A percentile compares a stretch with the other conserved stretches of the same genome.
These are phyloP conservation scores for Ophiocordyceps sinensis DNA, from an alignment of 2,329 filamentous ascomycete species.

Conservation along the genomic window DNA sequence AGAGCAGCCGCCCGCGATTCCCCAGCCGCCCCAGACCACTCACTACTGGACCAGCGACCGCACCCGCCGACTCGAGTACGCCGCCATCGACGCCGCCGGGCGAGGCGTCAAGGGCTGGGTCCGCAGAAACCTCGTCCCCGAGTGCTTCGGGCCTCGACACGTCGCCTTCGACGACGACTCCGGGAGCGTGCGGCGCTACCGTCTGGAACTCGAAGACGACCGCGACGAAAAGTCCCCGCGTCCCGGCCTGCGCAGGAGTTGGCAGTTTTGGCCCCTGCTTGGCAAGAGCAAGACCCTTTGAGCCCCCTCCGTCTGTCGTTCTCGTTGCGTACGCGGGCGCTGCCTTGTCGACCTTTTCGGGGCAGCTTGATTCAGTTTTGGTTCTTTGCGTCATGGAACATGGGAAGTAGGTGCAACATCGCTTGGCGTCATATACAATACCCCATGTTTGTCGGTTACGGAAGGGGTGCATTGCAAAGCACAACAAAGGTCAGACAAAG, in stretches of 20 bases:
- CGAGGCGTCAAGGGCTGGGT: constrained; percentile 47
- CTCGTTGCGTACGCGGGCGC: neutral
- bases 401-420: no score
- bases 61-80: constrained; percentile 49
- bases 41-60: constrained; percentile 55
- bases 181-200: constrained; percentile 48
- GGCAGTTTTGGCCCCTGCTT: constrained; percentile 13
- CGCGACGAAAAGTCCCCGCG: constrained; percentile 11
- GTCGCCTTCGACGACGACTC: constrained; percentile 46
- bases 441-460: no score
- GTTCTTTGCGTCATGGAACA: neutral
- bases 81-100: constrained; percentile 49
- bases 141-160: constrained; percentile 42
- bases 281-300: constrained; percentile 10
- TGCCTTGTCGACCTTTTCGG: neutral
- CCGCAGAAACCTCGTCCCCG: constrained; percentile 40
- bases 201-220: constrained; percentile 40
- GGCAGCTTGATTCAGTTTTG: neutral
- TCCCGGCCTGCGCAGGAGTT: constrained; percentile 9
- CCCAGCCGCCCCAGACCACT: constrained; percentile 38
- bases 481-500: no score
- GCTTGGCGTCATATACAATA: no score
- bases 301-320: neutral
- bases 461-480: no score
- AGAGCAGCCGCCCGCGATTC: constrained; percentile 1